Evolutionary conservation across 2,329 filamentous ascomycete species (phyloP).

Genomic region (Emergomyces pasteurianus): DNA sequence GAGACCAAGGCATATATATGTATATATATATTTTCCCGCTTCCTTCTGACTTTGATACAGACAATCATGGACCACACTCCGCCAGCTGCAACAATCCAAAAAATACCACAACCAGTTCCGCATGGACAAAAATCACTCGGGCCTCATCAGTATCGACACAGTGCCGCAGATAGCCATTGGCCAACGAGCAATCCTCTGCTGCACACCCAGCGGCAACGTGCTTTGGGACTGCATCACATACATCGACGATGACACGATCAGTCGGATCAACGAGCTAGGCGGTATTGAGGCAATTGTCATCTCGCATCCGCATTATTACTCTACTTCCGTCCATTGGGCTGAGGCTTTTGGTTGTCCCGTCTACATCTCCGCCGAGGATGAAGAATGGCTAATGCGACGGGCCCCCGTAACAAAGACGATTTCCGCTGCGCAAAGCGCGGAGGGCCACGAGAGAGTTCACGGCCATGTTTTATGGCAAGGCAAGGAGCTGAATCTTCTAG

Average conservation of each 20-base stretch:
- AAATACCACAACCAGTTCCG: conserved; percentile 16
- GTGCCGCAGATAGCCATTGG: conserved; percentile 57
- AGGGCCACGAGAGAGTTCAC: not conserved
- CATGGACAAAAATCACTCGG: conserved; percentile 8
- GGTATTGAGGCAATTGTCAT: conserved; percentile 62
- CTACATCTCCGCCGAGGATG: conserved; percentile 55
- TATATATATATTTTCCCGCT: not conserved
- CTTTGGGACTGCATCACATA: conserved; percentile 70
- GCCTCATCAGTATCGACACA: conserved; percentile 19
- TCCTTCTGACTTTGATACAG: not conserved
- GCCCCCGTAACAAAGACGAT: conserved; percentile 25
- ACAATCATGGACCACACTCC: conserved; percentile 22
- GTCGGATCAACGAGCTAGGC: conserved; percentile 46
- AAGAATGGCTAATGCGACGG: conserved; percentile 47
- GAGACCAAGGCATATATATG: not conserved
- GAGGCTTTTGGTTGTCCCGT: conserved; percentile 56
- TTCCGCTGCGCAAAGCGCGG: conserved; percentile 13
- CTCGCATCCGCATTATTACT: conserved; percentile 73
- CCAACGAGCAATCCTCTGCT: conserved; percentile 58
- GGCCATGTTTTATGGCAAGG: conserved; percentile 21
- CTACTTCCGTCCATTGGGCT: conserved; percentile 64
- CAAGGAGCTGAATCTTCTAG: conserved; percentile 28
- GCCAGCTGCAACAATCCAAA: conserved; percentile 13
- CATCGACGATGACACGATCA: conserved; percentile 52
- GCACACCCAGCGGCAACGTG: conserved; percentile 55